phyloP scores from a whole-genome alignment of 257 asterid species.

The Solanum arcanum region DNA sequence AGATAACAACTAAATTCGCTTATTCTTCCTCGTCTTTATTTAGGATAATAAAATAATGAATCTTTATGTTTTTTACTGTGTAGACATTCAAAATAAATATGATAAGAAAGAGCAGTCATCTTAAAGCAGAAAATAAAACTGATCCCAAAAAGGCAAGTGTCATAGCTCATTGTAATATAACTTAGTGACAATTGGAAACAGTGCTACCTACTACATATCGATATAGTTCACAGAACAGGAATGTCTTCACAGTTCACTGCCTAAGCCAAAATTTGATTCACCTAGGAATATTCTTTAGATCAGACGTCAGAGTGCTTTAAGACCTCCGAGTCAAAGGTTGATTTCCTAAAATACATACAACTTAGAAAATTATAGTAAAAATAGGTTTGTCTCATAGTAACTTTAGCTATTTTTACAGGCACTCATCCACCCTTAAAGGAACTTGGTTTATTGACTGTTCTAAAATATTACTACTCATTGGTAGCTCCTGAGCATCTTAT shows the following conservation, averaged over 20 bases:
- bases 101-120: background rate
- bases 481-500: background rate
- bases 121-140: background rate
- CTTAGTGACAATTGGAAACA: background rate
- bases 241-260: background rate
- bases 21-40: background rate
- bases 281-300: background rate
- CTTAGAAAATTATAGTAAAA: background rate
- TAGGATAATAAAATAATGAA: background rate
- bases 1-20: background rate
- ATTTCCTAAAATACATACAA: background rate
- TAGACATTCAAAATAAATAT: background rate
- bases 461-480: background rate
- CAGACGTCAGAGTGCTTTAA: background rate
- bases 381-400: background rate
- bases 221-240: background rate
- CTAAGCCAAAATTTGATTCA: background rate
- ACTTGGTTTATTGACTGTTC: background rate
- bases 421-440: background rate
- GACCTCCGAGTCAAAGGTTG: background rate
- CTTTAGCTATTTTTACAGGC: background rate
- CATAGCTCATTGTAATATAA: background rate
- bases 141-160: background rate
- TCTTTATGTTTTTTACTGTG: background rate
- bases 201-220: background rate